Percentiles rank a stretch among this genome's conserved stretches.
Conservation (phyloP, 257 asterid species). For the Coffea canephora region DNA sequence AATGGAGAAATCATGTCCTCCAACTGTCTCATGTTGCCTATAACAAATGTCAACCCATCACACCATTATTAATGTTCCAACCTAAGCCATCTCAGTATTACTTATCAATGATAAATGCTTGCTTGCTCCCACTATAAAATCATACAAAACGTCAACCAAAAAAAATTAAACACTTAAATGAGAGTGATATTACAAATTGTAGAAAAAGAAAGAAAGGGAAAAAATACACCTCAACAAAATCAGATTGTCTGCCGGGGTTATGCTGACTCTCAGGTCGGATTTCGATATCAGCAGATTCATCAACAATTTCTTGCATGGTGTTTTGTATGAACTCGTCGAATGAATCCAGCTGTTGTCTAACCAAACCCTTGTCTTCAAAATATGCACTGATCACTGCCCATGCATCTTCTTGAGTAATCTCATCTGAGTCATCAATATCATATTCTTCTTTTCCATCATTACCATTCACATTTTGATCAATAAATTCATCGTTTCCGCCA, state of each 20-base stretch:
- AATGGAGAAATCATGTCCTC: too few relatives aligned
- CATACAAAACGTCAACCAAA: too few relatives aligned
- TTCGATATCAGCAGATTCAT: constrained; percentile 51
- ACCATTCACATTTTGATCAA: not conserved
- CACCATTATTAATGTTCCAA: too few relatives aligned
- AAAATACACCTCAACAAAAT: constrained; percentile 38
- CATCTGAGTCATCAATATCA: constrained; percentile 23
- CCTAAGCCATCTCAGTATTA: too few relatives aligned
- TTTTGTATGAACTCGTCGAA: constrained; percentile 58
- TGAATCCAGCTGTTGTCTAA: constrained; percentile 53
- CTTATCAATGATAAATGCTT: too few relatives aligned
- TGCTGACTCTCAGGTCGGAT: constrained; percentile 54
- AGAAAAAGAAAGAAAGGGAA: too few relatives aligned
- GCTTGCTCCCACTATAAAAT: too few relatives aligned
- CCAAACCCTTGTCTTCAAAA: constrained; percentile 58
- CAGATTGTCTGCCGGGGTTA: constrained; percentile 43
- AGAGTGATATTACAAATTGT: too few relatives aligned
- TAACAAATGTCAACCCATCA: too few relatives aligned
- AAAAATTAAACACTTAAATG: too few relatives aligned
- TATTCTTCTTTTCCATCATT: constrained; percentile 1
- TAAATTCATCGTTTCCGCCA: not conserved
- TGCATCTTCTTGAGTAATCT: constrained; percentile 53
- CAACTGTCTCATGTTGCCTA: too few relatives aligned
- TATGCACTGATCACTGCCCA: constrained; percentile 56
- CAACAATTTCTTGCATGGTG: constrained; percentile 61